Evolutionary conservation across 2,329 filamentous ascomycete genomes (phyloP).

Genomic region (Periconia sp.): DNA sequence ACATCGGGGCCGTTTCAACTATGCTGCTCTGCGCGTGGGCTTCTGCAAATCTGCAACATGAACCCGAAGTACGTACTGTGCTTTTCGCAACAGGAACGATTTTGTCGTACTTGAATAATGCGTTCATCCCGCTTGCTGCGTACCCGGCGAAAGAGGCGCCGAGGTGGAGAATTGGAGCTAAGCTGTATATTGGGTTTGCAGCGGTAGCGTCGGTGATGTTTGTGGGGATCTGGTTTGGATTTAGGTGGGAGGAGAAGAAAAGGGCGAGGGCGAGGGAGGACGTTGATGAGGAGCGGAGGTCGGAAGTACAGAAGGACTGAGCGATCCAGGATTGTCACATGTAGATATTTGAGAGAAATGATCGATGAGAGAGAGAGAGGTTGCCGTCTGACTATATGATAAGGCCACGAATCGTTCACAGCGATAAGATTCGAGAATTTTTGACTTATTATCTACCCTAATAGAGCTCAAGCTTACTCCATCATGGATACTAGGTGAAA

Average conservation of each 20-base stretch:
- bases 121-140: slow-evolving; percentile 10
- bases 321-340: too few species aligned
- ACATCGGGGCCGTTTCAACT: slow-evolving; percentile 5
- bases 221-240: slow-evolving; percentile 7
- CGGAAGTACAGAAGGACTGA: background rate
- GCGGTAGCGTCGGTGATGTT: slow-evolving; percentile 1
- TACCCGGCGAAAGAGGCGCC: slow-evolving; percentile 10
- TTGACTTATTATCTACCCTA: too few species aligned
- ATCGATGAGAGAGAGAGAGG: background rate
- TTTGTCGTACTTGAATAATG: slow-evolving; percentile 4
- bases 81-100: slow-evolving; percentile 9
- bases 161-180: slow-evolving; percentile 9
- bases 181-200: slow-evolving; percentile 12
- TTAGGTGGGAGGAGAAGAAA: slow-evolving; percentile 6
- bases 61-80: slow-evolving; percentile 10
- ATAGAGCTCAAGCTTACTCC: too few species aligned
- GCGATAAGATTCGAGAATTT: too few species aligned
- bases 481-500: too few species aligned
- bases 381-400: too few species aligned
- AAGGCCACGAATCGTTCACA: too few species aligned
- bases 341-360: background rate
- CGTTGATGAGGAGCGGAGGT: background rate
- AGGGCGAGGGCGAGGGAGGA: background rate
- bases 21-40: slow-evolving; percentile 11
- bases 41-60: slow-evolving; percentile 7